Base-by-base conservation (phyloP, 345 rosid genomes). In the Gossypium turneri region DNA sequence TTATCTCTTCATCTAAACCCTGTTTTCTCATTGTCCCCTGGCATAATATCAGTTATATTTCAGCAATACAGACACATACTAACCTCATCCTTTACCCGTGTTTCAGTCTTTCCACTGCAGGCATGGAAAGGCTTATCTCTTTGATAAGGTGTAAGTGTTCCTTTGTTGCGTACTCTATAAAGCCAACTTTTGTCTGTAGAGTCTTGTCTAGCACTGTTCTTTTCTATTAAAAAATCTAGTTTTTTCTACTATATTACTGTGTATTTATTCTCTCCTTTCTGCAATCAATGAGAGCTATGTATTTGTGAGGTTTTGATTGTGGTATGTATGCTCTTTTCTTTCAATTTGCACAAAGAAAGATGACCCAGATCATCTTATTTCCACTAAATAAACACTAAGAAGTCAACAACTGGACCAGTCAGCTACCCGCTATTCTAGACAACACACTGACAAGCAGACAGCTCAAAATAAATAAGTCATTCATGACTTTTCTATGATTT, bases 91-190 rank as follows among this genome's bases (percentile, higher is more conserved):
- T 75, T 77, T 43, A 1, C 44, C 7, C 66, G 47, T 77, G 77
- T 85, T 90, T 79, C 88, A 92, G 97, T 76, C 88, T 16, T 92
- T 92, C 82, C 92, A 80, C 80, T 81, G 90, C 86, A 82, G 85
- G 81, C 86, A 90, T 79, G 94, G 94, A 70, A 83, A 79, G 80
- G 94, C 94, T 67, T 87, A 87, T 80, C 93, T 92, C 78, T 90
- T 92, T 75, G 87, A 86, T 67, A 86, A 86, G 19, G 90, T 82
- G 97, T 86, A 84, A 88, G 94, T 81, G 43, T 44, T 80, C 44
- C 19, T 12, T 72, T 58, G 44, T 34, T 6, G 13, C 8, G 22
- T 2, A 22, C 22, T 48, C 17, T 45, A 38, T 7, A 38, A 24
- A 24, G 17, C n/a, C 16, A 29, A 70, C 1, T 70, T 43, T 66